Conservation (phyloP, 2,329 filamentous ascomycete species). For the Plenodomus lindquistii region DNA sequence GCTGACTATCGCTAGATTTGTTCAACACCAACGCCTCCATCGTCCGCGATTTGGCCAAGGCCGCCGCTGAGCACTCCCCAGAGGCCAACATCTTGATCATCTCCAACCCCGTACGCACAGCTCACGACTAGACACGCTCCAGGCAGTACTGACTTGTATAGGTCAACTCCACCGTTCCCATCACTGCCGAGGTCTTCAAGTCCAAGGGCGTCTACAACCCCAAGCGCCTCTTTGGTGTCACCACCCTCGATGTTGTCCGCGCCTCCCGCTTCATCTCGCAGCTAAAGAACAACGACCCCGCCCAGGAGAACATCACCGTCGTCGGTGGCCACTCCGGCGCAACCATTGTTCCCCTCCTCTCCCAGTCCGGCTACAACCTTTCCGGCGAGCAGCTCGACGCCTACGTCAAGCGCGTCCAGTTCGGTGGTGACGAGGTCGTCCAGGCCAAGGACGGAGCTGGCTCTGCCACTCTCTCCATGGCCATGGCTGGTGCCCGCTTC, state of each 20-base stretch:
- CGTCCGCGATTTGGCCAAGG: conserved; percentile 97
- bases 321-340: conserved; percentile 96
- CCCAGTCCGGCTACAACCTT: conserved; percentile 88
- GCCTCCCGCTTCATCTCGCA: conserved; percentile 97
- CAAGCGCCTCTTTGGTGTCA: conserved; percentile 98
- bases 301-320: conserved; percentile 91
- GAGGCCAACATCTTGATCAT: conserved; percentile 97
- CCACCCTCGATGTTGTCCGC: conserved; percentile 97
- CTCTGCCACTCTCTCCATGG: conserved; percentile 98
- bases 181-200: conserved; percentile 97
- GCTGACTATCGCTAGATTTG: conserved; percentile 65
- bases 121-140: fast-evolving
- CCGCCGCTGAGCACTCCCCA: conserved; percentile 82
- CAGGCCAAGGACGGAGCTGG: conserved; percentile 98
- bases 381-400: conserved; percentile 72
- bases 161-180: conserved; percentile 99
- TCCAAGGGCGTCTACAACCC: conserved; percentile 94
- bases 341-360: conserved; percentile 97
- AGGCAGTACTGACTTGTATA: conserved; percentile 32
- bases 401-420: conserved; percentile 94
- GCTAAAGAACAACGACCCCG: conserved; percentile 87
- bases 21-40: conserved; percentile 99
- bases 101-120: conserved; percentile 77
- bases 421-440: conserved; percentile 98
- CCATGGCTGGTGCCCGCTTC: conserved; percentile 84